A percentile compares a stretch with the other conserved stretches of the same genome.
These are phyloP conservation scores for Zoysia pacifica DNA, from an alignment of 176 grass and related monocot genomes.

Conservation along the genomic window DNA sequence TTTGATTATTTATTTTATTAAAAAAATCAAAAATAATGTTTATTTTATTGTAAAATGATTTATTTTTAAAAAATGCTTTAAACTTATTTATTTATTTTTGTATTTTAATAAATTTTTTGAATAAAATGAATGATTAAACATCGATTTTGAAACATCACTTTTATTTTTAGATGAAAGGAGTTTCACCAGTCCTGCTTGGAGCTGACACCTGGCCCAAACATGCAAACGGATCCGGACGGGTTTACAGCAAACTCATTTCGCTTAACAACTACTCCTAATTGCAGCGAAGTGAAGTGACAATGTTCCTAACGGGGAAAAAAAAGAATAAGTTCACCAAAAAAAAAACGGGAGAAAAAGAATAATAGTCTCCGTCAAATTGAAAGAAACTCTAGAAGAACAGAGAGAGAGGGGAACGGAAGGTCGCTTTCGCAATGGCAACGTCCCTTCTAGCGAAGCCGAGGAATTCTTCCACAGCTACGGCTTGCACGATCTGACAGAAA, in stretches of 20 bases:
- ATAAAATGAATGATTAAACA: no score
- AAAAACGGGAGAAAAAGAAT: no score
- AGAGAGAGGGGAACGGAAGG: neutral
- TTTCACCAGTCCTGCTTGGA: neutral
- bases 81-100: no score
- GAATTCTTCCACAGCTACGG: neutral
- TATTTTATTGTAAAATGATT: no score
- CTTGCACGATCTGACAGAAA: neutral
- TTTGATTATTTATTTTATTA: no score
- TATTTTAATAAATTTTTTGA: no score
- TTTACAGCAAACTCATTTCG: neutral
- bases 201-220: neutral
- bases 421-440: neutral
- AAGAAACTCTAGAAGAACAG: no score
- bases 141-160: no score
- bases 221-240: neutral
- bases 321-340: neutral
- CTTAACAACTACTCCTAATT: neutral
- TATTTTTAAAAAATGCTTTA: no score
- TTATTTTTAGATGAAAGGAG: no score
- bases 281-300: neutral
- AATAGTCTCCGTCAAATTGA: no score
- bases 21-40: no score
- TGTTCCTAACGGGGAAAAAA: neutral
- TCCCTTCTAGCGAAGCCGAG: neutral